Conservation (phyloP, 495 filamentous ascomycete genomes). For the Elaphomyces granulatus region DNA sequence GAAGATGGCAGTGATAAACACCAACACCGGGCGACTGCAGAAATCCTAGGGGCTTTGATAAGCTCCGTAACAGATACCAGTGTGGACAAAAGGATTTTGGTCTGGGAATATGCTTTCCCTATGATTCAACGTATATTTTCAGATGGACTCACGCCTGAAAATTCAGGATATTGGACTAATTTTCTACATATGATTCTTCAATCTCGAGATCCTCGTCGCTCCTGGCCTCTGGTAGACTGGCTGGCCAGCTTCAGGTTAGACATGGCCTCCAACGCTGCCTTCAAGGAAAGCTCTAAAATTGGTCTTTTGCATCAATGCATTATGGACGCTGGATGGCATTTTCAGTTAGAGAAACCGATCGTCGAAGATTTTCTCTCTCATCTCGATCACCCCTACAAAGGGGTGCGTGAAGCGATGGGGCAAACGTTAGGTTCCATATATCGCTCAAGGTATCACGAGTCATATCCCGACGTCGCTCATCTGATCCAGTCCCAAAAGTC, state of each 20-base stretch:
- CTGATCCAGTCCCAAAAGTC: constrained; percentile 67
- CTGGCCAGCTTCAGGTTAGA: constrained; percentile 78
- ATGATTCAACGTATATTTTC: constrained; percentile 73
- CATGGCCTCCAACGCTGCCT: constrained; percentile 89
- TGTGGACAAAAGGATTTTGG: constrained; percentile 47
- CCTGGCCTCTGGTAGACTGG: constrained; percentile 74
- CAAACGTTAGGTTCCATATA: constrained; percentile 76
- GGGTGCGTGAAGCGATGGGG: constrained; percentile 88
- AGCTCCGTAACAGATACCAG: constrained; percentile 58
- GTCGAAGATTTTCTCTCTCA: constrained; percentile 78
- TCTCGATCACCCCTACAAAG: constrained; percentile 95
- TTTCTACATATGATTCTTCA: constrained; percentile 78
- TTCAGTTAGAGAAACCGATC: constrained; percentile 83
- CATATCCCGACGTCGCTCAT: constrained; percentile 58
- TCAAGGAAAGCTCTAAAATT: constrained; percentile 97
- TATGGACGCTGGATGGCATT: constrained; percentile 87
- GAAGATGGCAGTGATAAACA: constrained; percentile 95
- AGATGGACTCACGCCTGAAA: constrained; percentile 88
- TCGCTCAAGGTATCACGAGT: constrained; percentile 83
- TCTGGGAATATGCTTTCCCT: constrained; percentile 86
- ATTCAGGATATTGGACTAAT: constrained; percentile 83
- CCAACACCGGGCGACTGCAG: constrained; percentile 88
- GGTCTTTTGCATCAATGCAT: constrained; percentile 81
- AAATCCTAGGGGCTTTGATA: constrained; percentile 80
- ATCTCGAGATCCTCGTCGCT: constrained; percentile 72